A percentile compares a stretch with the other conserved stretches of the same genome.
These are phyloP conservation scores for Suillus clintonianus DNA, from an alignment of 768 basidiomycete genomes.

Conservation along the genomic window DNA sequence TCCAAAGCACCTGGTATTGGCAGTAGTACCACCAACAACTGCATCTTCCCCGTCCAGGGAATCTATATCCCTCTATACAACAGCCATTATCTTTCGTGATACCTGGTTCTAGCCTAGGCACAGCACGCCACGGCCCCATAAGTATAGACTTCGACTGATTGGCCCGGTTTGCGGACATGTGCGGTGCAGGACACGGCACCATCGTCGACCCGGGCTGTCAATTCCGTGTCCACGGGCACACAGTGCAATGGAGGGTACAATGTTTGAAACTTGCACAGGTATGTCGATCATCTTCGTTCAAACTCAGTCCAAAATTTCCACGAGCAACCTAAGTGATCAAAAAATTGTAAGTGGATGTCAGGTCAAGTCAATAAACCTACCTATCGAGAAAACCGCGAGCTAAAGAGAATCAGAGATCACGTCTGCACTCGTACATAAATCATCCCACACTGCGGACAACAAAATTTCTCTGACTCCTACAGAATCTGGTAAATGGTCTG, in stretches of 20 bases:
- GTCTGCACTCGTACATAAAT: background rate
- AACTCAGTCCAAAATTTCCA: background rate
- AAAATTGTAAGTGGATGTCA: too few species aligned
- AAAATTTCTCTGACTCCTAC: background rate
- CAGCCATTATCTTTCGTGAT: background rate
- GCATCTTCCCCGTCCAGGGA: background rate
- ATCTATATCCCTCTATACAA: background rate
- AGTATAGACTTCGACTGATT: background rate
- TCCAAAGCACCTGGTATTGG: background rate
- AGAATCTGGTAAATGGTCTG: background rate
- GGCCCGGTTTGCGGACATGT: background rate
- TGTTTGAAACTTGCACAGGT: background rate
- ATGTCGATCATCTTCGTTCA: background rate
- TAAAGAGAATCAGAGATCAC: background rate
- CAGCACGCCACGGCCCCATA: background rate
- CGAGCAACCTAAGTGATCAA: background rate
- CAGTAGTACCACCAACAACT: background rate
- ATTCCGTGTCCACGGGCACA: background rate
- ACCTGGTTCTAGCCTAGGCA: conserved; percentile 1
- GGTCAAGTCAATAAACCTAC: background rate
- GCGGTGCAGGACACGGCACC: background rate
- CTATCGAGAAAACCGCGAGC: background rate
- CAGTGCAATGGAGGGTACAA: background rate
- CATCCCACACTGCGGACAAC: background rate
- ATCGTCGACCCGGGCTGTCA: background rate